phyloP scores from a whole-genome alignment of 139 green algal genomes.

The Chlamydomonas eustigma region DNA sequence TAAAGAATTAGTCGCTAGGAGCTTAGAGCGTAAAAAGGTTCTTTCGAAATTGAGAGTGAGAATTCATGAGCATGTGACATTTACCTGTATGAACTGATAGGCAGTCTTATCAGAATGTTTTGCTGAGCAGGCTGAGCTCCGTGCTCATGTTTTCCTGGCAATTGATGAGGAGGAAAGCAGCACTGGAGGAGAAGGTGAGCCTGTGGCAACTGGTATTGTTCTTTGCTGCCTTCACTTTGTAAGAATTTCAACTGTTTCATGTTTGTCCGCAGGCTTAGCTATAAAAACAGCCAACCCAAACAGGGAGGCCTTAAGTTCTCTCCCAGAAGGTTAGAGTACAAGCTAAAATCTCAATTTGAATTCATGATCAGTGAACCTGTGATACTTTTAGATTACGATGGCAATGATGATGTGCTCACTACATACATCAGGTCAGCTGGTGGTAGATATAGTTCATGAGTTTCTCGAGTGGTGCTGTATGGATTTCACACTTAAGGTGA shows the following conservation, averaged over 20 bases:
- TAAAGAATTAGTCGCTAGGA: constrained; percentile 17
- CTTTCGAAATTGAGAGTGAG: constrained; percentile 10
- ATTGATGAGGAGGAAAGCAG: constrained; percentile 39
- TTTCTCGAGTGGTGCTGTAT: constrained; percentile 39
- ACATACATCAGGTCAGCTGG: constrained; percentile 20
- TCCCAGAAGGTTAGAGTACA: background rate
- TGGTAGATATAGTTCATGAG: constrained; percentile 31
- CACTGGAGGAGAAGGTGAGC: constrained; percentile 21
- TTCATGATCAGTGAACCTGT: no score
- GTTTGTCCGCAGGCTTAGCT: constrained; percentile 7
- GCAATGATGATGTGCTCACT: no score
- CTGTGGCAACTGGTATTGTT: no score
- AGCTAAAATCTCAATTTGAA: no score
- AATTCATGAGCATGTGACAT: background rate
- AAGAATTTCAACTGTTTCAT: background rate
- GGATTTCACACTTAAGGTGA: constrained; percentile 37
- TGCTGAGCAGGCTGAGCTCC: constrained; percentile 34
- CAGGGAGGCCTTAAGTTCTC: background rate
- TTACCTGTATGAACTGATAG: background rate
- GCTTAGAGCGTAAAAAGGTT: constrained; percentile 18
- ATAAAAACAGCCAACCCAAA: constrained; percentile 8
- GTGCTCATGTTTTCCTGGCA: constrained; percentile 42
- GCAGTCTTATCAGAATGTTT: background rate
- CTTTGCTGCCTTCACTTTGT: no score
- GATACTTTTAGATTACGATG: no score